Conservation (phyloP, 352 stramenopile genomes). For the Phytophthora ohioensis region DNA sequence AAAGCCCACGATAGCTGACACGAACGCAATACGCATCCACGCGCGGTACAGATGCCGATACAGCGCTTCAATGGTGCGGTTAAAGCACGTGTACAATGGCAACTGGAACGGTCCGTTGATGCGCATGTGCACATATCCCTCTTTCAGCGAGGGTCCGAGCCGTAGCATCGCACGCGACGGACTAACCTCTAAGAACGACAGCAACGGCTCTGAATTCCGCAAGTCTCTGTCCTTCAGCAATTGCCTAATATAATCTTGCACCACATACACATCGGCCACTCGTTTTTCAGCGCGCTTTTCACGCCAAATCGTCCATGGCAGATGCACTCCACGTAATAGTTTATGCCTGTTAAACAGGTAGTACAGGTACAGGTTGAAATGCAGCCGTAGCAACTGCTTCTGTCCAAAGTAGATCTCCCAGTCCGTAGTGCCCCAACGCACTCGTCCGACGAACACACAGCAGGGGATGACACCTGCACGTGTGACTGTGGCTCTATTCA, state of each 20-base stretch:
- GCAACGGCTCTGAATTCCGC: conserved; percentile 77
- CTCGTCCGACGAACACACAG: conserved; percentile 84
- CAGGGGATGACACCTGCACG: conserved; percentile 76
- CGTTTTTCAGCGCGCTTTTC: conserved; percentile 85
- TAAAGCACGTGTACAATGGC: conserved; percentile 87
- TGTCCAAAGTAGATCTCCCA: conserved; percentile 91
- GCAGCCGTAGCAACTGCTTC: conserved; percentile 84
- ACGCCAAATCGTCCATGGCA: conserved; percentile 85
- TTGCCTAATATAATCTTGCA: conserved; percentile 78
- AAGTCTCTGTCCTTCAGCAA: conserved; percentile 72
- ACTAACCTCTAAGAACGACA: conserved; percentile 86
- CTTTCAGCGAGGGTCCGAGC: conserved; percentile 82
- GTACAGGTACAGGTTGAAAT: conserved; percentile 67
- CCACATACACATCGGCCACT: conserved; percentile 68
- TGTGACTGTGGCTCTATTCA: conserved; percentile 77
- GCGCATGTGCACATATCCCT: conserved; percentile 91
- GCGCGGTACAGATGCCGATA: conserved; percentile 89
- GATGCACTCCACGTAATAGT: conserved; percentile 48
- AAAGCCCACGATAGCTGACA: conserved; percentile 83
- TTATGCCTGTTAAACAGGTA: conserved; percentile 60
- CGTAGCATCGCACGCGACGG: conserved; percentile 78
- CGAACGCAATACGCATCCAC: conserved; percentile 88
- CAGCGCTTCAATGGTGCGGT: conserved; percentile 80
- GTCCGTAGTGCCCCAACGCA: conserved; percentile 78
- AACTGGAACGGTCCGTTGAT: conserved; percentile 89